Conservation (phyloP, 78 protist species). For the Cavenderia fasciculata region DNA sequence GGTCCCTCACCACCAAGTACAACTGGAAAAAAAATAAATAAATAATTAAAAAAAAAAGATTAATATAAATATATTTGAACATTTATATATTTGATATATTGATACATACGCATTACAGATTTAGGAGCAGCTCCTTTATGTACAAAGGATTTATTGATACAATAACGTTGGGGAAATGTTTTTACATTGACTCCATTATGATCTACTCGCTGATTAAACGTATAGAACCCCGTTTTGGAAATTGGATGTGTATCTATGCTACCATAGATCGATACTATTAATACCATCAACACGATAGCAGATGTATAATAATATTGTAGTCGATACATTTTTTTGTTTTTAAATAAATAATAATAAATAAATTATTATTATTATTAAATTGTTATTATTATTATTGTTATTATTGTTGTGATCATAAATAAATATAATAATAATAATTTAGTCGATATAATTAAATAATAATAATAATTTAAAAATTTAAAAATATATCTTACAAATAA, state of each 20-base stretch:
- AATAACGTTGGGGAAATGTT: constrained; percentile 38
- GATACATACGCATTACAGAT: constrained; percentile 15
- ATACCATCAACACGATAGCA: neutral
- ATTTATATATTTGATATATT: neutral
- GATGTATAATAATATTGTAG: neutral
- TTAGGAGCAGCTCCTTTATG: neutral
- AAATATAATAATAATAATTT: too few species aligned
- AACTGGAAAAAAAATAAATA: neutral
- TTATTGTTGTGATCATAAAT: too few species aligned
- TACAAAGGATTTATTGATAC: constrained; percentile 36
- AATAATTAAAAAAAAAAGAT: neutral
- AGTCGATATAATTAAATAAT: too few species aligned
- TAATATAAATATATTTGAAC: neutral
- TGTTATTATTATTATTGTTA: too few species aligned
- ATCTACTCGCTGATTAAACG: constrained; percentile 12
- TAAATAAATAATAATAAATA: neutral
- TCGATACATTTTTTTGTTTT: neutral
- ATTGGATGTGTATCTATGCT: neutral
- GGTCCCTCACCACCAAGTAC: constrained; percentile 56
- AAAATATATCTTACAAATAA: too few species aligned
- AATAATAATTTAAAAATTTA: too few species aligned
- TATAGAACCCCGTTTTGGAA: neutral
- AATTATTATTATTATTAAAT: neutral
- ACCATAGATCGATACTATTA: neutral
- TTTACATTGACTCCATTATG: neutral